A percentile compares a stretch with the other conserved stretches of the same genome.
These are phyloP conservation scores for Salpingoeca rosetta DNA, from an alignment of 78 protist species.

Conservation along the genomic window DNA sequence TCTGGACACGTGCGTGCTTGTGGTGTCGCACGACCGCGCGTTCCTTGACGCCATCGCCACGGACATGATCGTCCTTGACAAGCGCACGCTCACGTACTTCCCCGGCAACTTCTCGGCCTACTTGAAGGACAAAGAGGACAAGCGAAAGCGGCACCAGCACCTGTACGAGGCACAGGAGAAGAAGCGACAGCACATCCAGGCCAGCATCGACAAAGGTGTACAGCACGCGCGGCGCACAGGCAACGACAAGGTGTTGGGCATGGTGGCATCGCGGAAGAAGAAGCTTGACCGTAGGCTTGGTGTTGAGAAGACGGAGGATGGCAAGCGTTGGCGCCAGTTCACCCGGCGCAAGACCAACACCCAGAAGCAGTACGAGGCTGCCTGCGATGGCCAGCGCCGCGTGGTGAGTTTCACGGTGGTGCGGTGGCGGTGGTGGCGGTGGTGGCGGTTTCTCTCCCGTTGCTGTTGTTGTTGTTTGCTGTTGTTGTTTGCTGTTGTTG, in stretches of 20 bases:
- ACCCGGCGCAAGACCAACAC: not conserved
- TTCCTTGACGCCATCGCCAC: conserved; percentile 71
- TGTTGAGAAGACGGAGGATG: conserved; percentile 2
- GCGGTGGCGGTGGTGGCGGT: not conserved
- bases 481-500: no score
- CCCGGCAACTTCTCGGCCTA: conserved; percentile 2
- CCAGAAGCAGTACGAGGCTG: not conserved
- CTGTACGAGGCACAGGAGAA: not conserved
- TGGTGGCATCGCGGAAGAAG: conserved; percentile 7
- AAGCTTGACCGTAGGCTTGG: conserved; percentile 20
- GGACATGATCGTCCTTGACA: conserved; percentile 56
- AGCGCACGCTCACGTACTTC: conserved; percentile 55
- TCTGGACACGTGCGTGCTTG: conserved; percentile 34
- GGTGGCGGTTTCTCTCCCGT: not conserved
- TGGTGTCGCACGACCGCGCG: conserved; percentile 78
- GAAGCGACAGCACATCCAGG: not conserved
- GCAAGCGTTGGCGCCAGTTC: not conserved
- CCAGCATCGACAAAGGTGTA: not conserved
- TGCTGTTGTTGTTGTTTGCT: not conserved
- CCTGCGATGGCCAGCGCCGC: not conserved
- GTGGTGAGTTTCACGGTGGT: not conserved
- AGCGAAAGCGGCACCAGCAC: not conserved
- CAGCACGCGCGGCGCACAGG: not conserved
- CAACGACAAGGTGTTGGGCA: not conserved
- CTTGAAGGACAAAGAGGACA: not conserved